Conservation (phyloP, 192 early-diverging fungal genomes). For the Gaertneriomyces sp. region DNA sequence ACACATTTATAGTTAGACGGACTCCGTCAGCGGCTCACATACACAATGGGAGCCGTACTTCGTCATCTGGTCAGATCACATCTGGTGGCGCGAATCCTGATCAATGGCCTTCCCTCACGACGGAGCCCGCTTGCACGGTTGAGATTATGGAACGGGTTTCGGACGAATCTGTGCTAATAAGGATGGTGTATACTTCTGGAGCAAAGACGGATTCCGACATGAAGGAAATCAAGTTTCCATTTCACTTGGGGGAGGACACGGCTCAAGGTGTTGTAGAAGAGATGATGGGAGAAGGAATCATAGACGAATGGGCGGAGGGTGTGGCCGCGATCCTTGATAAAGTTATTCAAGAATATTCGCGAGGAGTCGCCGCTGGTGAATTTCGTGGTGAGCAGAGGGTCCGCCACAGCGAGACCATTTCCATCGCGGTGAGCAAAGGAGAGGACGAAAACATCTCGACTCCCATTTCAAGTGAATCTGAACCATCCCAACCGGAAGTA, state of each 20-base stretch:
- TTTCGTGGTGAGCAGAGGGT: too few species aligned
- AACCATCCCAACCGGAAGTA: too few species aligned
- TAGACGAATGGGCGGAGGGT: constrained; percentile 26
- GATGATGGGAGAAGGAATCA: constrained; percentile 45
- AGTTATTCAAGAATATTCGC: too few species aligned
- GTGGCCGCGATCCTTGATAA: constrained; percentile 9
- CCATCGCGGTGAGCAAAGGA: too few species aligned
- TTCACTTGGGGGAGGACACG: constrained; percentile 64
- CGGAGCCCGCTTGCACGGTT: constrained; percentile 18
- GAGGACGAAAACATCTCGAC: too few species aligned
- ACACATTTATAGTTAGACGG: neutral
- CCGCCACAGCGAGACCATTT: too few species aligned
- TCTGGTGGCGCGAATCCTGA: neutral
- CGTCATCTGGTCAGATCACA: neutral
- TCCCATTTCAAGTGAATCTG: too few species aligned
- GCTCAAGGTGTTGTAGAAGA: constrained; percentile 66
- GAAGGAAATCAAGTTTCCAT: constrained; percentile 68
- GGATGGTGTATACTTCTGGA: constrained; percentile 41
- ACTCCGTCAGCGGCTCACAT: neutral
- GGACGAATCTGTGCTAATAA: constrained; percentile 30
- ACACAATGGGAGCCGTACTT: neutral
- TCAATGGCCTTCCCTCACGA: constrained; percentile 1
- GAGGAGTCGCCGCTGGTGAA: too few species aligned
- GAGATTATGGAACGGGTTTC: constrained; percentile 31
- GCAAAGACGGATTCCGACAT: neutral